A percentile compares a stretch with the other conserved stretches of the same genome.
phyloP scores from a whole-genome alignment of 352 stramenopile genomes.

The Phytopythium delawarense region DNA sequence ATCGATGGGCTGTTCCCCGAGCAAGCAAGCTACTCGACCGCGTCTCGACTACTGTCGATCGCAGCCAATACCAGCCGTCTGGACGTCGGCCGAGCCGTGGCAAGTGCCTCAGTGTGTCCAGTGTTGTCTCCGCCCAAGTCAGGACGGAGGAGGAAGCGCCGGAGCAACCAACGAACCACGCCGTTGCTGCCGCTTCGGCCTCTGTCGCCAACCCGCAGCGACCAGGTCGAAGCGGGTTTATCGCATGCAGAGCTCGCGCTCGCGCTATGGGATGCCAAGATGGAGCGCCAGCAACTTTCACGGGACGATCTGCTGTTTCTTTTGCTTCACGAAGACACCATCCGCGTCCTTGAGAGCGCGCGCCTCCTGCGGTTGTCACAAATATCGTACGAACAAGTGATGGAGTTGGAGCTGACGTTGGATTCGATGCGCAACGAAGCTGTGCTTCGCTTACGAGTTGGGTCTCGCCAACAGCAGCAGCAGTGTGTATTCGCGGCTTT shows the following conservation, averaged over 20 bases:
- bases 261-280: constrained; percentile 62
- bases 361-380: constrained; percentile 27
- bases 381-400: constrained; percentile 41
- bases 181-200: not conserved
- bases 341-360: constrained; percentile 34
- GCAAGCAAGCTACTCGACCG: constrained; percentile 1
- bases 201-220: not conserved
- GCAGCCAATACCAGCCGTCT: not conserved
- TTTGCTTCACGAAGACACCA: constrained; percentile 32
- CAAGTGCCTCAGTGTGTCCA: not conserved
- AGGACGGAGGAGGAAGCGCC: not conserved
- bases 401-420: constrained; percentile 52
- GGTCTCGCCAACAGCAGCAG: not conserved
- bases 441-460: not conserved
- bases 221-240: not conserved
- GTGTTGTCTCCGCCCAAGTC: not conserved
- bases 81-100: not conserved
- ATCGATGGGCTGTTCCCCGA: not conserved
- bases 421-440: constrained; percentile 16
- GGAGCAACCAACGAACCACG: not conserved
- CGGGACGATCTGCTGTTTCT: constrained; percentile 44
- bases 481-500: not conserved
- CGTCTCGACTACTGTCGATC: not conserved
- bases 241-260: constrained; percentile 12
- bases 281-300: constrained; percentile 25